Evolutionary conservation across 2,329 filamentous ascomycete species (phyloP).

Genomic region (Diplodia sapinea): DNA sequence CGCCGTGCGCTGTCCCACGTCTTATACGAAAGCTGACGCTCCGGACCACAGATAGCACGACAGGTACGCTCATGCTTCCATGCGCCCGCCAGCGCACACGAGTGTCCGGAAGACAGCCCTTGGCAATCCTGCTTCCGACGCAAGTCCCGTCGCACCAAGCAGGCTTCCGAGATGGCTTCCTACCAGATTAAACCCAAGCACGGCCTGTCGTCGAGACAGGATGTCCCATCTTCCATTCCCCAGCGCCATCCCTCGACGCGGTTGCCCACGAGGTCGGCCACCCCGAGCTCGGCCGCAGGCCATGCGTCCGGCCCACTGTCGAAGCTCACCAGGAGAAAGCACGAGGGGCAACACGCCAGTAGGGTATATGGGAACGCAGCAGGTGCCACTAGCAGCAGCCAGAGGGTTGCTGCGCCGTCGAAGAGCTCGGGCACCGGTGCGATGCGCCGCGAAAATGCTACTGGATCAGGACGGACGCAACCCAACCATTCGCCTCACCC

Average conservation of each 20-base stretch:
- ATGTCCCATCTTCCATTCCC: conserved; percentile 39
- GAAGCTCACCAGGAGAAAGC: conserved; percentile 39
- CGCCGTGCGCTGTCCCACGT: conserved; percentile 28
- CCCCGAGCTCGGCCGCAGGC: conserved; percentile 37
- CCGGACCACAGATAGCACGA: conserved; percentile 28
- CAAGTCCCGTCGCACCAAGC: conserved; percentile 45
- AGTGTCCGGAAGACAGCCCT: conserved; percentile 40
- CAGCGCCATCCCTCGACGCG: conserved; percentile 43
- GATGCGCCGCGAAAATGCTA: conserved; percentile 30
- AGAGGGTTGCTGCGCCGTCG: conserved; percentile 23
- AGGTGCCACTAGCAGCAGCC: conserved; percentile 29
- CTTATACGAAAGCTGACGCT: conserved; percentile 25
- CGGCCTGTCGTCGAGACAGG: conserved; percentile 43
- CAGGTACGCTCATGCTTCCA: conserved; percentile 44
- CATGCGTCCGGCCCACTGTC: conserved; percentile 30
- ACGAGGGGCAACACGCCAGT: conserved; percentile 36
- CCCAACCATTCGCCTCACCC: conserved; percentile 25
- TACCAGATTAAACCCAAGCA: conserved; percentile 48
- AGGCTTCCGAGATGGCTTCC: conserved; percentile 47
- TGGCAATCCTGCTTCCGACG: conserved; percentile 37
- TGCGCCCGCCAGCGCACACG: conserved; percentile 47
- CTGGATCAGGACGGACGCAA: conserved; percentile 31
- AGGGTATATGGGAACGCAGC: conserved; percentile 28
- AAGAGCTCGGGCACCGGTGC: conserved; percentile 28
- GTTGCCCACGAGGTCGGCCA: conserved; percentile 46